phyloP scores from a whole-genome alignment of 306 rosid genomes.

The Casuarina glauca region DNA sequence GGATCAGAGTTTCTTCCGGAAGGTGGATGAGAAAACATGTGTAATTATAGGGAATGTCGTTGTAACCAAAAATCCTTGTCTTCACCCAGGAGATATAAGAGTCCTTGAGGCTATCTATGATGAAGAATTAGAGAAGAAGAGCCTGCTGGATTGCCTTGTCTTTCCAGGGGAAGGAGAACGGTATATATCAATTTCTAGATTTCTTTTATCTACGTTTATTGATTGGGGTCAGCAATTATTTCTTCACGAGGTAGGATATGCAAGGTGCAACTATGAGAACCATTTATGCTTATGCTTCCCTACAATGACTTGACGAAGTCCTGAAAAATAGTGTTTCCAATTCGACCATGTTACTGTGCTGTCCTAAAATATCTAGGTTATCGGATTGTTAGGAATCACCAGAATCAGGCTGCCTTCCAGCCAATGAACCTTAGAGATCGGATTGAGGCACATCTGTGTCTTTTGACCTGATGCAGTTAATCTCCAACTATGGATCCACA shows the following conservation, averaged over 20 bases:
- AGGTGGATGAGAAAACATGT: slow-evolving; percentile 59
- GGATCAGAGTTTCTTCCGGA: slow-evolving; percentile 55
- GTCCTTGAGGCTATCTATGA: slow-evolving; percentile 80
- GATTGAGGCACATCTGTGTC: background rate
- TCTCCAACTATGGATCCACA: background rate
- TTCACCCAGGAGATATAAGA: slow-evolving; percentile 93
- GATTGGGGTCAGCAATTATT: background rate
- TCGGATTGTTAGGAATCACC: slow-evolving; percentile 1
- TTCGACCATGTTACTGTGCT: background rate
- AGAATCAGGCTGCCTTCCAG: background rate
- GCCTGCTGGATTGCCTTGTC: slow-evolving; percentile 75
- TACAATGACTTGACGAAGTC: background rate
- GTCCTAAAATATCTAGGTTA: background rate
- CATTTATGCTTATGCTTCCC: background rate
- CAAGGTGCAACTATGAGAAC: background rate
- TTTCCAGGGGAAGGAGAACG: slow-evolving; percentile 89
- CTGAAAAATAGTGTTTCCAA: background rate
- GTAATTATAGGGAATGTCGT: slow-evolving; percentile 72
- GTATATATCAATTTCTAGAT: slow-evolving; percentile 34
- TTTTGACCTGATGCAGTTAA: background rate
- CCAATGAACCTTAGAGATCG: background rate
- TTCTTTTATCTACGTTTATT: slow-evolving; percentile 25
- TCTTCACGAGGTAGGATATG: slow-evolving; percentile 6
- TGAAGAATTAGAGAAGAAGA: slow-evolving; percentile 63
- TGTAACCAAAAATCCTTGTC: slow-evolving; percentile 92